Conservation (phyloP, 73 alveolate species). For the Paramecium sexaurelia region DNA sequence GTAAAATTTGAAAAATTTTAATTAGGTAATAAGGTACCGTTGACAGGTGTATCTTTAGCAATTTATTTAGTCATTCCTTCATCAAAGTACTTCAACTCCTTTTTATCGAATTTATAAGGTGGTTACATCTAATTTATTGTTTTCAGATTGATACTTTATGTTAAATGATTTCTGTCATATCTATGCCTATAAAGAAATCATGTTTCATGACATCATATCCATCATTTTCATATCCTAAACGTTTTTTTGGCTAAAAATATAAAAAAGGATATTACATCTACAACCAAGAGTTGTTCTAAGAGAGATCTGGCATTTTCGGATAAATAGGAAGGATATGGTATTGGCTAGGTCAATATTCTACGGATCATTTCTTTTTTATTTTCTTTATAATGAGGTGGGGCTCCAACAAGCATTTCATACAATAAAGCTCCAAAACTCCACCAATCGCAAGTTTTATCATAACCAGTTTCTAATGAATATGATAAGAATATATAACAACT, state of each 20-base stretch:
- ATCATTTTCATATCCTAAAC: constrained; percentile 71
- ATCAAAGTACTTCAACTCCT: constrained; percentile 51
- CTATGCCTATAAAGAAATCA: constrained; percentile 66
- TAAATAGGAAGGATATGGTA: constrained; percentile 53
- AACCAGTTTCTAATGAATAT: constrained; percentile 12
- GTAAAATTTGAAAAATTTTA: constrained; percentile 53
- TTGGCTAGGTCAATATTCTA: constrained; percentile 43
- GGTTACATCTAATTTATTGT: constrained; percentile 33
- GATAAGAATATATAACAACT: neutral
- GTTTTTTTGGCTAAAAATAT: constrained; percentile 51
- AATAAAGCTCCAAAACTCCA: constrained; percentile 71
- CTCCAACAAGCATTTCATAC: constrained; percentile 65
- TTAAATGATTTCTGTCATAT: constrained; percentile 63
- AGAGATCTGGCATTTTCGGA: constrained; percentile 48
- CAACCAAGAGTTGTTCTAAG: constrained; percentile 29
- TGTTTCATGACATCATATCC: constrained; percentile 66
- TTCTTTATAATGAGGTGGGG: constrained; percentile 65
- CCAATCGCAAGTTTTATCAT: constrained; percentile 70
- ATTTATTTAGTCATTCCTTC: constrained; percentile 26
- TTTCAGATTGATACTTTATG: constrained; percentile 65
- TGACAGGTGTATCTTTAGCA: constrained; percentile 56
- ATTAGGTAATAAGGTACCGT: constrained; percentile 30
- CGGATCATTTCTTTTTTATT: constrained; percentile 66
- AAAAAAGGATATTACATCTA: constrained; percentile 50
- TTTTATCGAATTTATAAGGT: constrained; percentile 63